Evolutionary conservation across 2,329 filamentous ascomycete species (phyloP).

Genomic region (Botrytis aclada): DNA sequence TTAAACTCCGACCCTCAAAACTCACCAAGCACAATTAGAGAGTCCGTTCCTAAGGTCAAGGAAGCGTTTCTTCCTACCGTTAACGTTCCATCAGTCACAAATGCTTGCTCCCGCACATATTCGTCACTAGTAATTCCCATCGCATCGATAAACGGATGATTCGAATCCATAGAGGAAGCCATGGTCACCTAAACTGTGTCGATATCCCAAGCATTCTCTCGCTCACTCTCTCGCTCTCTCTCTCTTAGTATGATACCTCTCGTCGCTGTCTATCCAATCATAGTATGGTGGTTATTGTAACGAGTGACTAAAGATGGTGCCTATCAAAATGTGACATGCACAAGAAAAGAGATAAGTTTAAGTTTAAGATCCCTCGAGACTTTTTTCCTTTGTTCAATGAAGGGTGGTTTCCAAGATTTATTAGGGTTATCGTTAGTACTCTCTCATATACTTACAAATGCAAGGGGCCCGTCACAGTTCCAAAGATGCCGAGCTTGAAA

Average conservation of each 20-base stretch:
- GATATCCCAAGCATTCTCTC: conserved; percentile 14
- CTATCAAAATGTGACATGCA: not conserved
- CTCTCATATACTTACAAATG: not conserved
- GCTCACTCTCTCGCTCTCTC: not conserved
- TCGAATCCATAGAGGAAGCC: conserved; percentile 19
- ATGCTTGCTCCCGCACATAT: conserved; percentile 36
- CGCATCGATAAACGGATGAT: conserved; percentile 40
- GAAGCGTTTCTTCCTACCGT: conserved; percentile 56
- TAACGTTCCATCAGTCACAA: conserved; percentile 46
- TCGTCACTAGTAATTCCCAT: conserved; percentile 34
- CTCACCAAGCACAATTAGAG: conserved; percentile 57
- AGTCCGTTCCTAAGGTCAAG: conserved; percentile 58
- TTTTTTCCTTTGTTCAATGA: not conserved
- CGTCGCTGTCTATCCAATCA: not conserved
- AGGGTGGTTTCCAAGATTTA: not conserved
- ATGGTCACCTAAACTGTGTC: not conserved
- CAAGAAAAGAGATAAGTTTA: not conserved
- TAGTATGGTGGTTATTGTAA: not conserved
- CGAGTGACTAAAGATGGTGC: not conserved
- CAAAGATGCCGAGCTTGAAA: not conserved
- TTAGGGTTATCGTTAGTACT: not conserved
- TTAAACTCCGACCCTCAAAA: not conserved
- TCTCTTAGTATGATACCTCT: not conserved
- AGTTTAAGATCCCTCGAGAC: not conserved
- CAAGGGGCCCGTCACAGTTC: conserved; percentile 2